Base-by-base conservation (phyloP, 2,329 filamentous ascomycete species). In the Ascochyta lentis region DNA sequence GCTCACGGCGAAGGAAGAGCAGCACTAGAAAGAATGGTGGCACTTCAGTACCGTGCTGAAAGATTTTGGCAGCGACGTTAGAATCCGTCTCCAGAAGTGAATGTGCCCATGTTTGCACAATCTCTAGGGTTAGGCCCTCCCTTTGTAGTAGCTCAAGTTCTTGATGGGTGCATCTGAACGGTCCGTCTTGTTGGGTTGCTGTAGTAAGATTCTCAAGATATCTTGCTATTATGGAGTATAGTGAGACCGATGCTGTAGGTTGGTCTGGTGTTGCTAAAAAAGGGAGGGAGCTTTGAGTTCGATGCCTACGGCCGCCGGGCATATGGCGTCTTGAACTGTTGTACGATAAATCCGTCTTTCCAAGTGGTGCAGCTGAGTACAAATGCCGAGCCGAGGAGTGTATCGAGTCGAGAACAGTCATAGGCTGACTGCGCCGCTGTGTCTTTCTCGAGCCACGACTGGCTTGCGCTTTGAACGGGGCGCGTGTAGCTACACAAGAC, bases 21-120 rank as follows among this genome's bases (percentile, higher is more conserved):
- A 68, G 54, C 8, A 75, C 54, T 10, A 76, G 29, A 53, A 73
- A 76, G 2, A 71, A 45, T n/a, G 73, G 70, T 10, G 69, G 67
- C 4, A 23, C 48, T 12, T 58, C 40, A 5, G 42, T 8, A 7
- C 49, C 50, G 10, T 54, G 41, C 24, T 51, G 51, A 19, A 75
- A 71, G 3, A 66, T 50, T 4, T 40, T 49, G 27, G 62, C 60
- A 10, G 67, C 69, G 8, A 37, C 19, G n/a, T 54, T 45, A 13
- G 69, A 70, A 7, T 56, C 54, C 6, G 24, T 44, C 16, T 61
- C 54, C 15, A 67, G 5, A 16, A 76, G 55, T 45, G 56, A 60
- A 22, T 42, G 31, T 19, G 63, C 65, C 73, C 73, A 76, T 37
- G 51, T 45, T 15, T 67, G 48, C 19, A 74, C 49, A 23, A 53